Conservation (phyloP, 345 rosid genomes). For the Boechera retrofracta region DNA sequence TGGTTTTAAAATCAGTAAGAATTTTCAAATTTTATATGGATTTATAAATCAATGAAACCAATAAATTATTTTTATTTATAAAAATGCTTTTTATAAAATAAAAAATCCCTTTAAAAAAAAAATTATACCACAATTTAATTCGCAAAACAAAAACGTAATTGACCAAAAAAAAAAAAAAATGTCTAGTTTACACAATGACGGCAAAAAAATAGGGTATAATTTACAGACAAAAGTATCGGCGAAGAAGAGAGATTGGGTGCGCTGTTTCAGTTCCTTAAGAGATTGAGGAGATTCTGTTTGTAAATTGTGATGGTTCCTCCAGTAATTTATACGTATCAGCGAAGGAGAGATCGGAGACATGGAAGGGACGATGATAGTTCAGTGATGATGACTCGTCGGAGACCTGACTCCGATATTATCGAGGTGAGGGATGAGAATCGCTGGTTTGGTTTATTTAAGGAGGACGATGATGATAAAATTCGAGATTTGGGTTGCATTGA, state of each 20-base stretch:
- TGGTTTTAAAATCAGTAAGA: too few relatives aligned
- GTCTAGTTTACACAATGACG: neutral
- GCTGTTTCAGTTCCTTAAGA: conserved; percentile 10
- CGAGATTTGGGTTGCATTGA: conserved; percentile 16
- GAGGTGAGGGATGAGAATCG: conserved; percentile 24
- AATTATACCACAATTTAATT: too few relatives aligned
- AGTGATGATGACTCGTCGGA: conserved; percentile 13
- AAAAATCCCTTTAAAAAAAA: too few relatives aligned
- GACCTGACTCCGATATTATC: conserved; percentile 7
- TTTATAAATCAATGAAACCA: too few relatives aligned
- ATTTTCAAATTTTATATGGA: too few relatives aligned
- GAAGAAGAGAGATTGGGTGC: conserved; percentile 21
- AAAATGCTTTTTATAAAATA: too few relatives aligned
- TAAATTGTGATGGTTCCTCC: conserved; percentile 32
- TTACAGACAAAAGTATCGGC: conserved; percentile 4
- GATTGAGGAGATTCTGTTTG: conserved; percentile 9
- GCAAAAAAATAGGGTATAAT: neutral
- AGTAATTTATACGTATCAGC: conserved; percentile 21
- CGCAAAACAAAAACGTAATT: neutral
- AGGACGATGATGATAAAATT: neutral
- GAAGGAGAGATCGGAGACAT: conserved; percentile 22
- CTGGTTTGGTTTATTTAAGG: conserved; percentile 8
- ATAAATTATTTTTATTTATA: too few relatives aligned
- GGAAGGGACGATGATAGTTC: conserved; percentile 12
- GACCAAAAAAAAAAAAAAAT: neutral